Conservation (phyloP, 768 basidiomycete genomes). For the Pulveroboletus sp. region DNA sequence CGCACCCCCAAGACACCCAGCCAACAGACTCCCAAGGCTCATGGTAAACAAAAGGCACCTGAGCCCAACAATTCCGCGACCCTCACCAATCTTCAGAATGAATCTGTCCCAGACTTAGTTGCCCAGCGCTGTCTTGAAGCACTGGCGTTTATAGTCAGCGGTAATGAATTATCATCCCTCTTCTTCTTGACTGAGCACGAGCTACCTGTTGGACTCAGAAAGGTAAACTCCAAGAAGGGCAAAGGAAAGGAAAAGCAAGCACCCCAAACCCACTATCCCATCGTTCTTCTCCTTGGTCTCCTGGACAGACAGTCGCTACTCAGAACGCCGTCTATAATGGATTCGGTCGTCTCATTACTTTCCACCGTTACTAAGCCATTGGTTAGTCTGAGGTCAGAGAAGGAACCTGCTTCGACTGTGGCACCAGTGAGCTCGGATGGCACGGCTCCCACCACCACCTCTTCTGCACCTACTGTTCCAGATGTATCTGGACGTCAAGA, state of each 20-base stretch:
- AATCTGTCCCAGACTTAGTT: constrained; percentile 86
- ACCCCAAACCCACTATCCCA: constrained; percentile 81
- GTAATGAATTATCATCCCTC: constrained; percentile 77
- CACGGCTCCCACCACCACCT: constrained; percentile 1
- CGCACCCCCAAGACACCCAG: constrained; percentile 50
- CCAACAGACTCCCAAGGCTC: constrained; percentile 39
- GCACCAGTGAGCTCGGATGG: constrained; percentile 16
- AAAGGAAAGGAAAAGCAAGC: constrained; percentile 91
- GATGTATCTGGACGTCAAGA: constrained; percentile 15
- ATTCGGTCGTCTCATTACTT: constrained; percentile 83
- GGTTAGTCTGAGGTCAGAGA: constrained; percentile 51
- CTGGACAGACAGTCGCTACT: constrained; percentile 84
- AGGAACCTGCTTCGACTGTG: constrained; percentile 28
- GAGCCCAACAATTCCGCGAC: constrained; percentile 50
- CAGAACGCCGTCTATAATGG: constrained; percentile 86
- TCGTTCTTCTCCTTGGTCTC: constrained; percentile 82
- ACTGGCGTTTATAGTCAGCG: constrained; percentile 77
- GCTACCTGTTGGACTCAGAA: constrained; percentile 70
- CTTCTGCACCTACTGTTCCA: constrained; percentile 1
- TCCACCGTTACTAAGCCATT: constrained; percentile 87
- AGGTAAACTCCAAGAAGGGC: constrained; percentile 72
- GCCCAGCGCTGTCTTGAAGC: constrained; percentile 94
- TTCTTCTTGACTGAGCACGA: constrained; percentile 98
- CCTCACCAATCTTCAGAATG: constrained; percentile 54
- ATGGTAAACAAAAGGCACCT: constrained; percentile 65